Conservation (phyloP, 148 eudicot genomes). For the Heliamphora exappendiculata region DNA sequence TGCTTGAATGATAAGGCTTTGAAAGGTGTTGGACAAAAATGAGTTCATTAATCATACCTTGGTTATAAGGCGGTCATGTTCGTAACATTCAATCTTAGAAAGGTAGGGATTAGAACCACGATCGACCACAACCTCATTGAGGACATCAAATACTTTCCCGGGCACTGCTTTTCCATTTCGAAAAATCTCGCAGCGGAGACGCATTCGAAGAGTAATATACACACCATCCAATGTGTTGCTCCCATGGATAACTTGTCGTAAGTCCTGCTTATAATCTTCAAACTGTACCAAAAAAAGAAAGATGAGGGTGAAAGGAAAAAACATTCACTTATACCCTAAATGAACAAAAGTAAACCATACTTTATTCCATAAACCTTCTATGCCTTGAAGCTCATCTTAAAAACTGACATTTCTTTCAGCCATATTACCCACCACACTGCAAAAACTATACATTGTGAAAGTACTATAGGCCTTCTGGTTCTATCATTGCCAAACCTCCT, state of each 20-base stretch:
- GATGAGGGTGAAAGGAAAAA: too few relatives aligned
- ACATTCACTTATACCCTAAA: too few relatives aligned
- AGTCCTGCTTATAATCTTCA: constrained; percentile 71
- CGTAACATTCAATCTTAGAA: constrained; percentile 93
- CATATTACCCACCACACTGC: too few relatives aligned
- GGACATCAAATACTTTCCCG: constrained; percentile 93
- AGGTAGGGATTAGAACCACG: constrained; percentile 98
- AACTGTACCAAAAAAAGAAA: too few relatives aligned
- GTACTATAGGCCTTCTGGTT: too few relatives aligned
- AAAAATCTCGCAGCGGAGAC: constrained; percentile 85
- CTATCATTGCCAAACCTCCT: too few relatives aligned
- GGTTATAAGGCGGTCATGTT: constrained; percentile 91
- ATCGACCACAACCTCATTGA: constrained; percentile 94
- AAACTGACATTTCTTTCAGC: too few relatives aligned
- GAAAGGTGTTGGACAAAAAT: not conserved
- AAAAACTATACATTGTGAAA: too few relatives aligned
- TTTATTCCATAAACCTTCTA: too few relatives aligned
- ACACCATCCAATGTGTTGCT: constrained; percentile 92
- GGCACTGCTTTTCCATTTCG: constrained; percentile 84
- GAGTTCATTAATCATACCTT: constrained; percentile 43
- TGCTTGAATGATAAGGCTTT: not conserved
- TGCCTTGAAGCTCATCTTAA: too few relatives aligned
- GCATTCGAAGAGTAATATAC: constrained; percentile 95
- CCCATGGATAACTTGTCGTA: constrained; percentile 78
- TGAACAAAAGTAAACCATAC: too few relatives aligned